A percentile compares a stretch with the other conserved stretches of the same genome.
Conservation (phyloP, 2,329 filamentous ascomycete genomes). For the Truncatella angustata region DNA sequence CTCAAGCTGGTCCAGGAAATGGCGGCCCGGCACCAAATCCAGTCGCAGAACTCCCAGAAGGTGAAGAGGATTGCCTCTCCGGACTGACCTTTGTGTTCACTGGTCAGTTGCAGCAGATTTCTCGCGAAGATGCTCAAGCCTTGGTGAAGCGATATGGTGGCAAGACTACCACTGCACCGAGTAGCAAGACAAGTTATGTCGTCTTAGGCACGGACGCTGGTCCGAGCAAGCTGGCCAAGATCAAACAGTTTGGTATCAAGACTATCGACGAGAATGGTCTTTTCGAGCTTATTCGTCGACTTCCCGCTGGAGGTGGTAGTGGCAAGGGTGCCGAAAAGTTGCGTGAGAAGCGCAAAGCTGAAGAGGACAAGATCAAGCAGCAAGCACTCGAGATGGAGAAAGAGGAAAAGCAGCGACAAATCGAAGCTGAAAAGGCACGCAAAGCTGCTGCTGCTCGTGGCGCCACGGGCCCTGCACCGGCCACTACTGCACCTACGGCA, state of each 20-base stretch:
- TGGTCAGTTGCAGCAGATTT: slow-evolving; percentile 75
- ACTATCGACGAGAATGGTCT: slow-evolving; percentile 93
- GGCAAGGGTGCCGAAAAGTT: slow-evolving; percentile 85
- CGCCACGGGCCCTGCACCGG: slow-evolving; percentile 32
- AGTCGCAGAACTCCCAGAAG: slow-evolving; percentile 71
- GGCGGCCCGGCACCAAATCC: slow-evolving; percentile 62
- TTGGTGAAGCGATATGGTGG: slow-evolving; percentile 93
- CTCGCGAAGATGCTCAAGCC: slow-evolving; percentile 79
- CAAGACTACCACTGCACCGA: slow-evolving; percentile 82
- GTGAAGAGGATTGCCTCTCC: slow-evolving; percentile 83
- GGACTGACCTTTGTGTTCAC: slow-evolving; percentile 96
- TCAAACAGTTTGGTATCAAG: slow-evolving; percentile 75
- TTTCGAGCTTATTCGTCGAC: slow-evolving; percentile 75
- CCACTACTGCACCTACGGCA: slow-evolving; percentile 45
- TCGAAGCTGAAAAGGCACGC: slow-evolving; percentile 52
- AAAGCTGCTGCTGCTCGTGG: slow-evolving; percentile 47
- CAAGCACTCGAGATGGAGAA: slow-evolving; percentile 83
- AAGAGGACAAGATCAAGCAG: slow-evolving; percentile 77
- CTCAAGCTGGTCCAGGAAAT: slow-evolving; percentile 55
- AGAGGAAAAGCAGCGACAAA: slow-evolving; percentile 64
- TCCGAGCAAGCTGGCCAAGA: slow-evolving; percentile 88
- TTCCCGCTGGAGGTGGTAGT: slow-evolving; percentile 84
- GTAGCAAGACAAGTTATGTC: slow-evolving; percentile 91
- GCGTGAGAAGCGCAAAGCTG: slow-evolving; percentile 79
- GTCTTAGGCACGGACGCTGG: slow-evolving; percentile 89